Percentiles rank a stretch among this genome's conserved stretches.
Evolutionary conservation across 805 yeast species (phyloP).

Genomic region (Metschnikowia baotianmanensis): DNA sequence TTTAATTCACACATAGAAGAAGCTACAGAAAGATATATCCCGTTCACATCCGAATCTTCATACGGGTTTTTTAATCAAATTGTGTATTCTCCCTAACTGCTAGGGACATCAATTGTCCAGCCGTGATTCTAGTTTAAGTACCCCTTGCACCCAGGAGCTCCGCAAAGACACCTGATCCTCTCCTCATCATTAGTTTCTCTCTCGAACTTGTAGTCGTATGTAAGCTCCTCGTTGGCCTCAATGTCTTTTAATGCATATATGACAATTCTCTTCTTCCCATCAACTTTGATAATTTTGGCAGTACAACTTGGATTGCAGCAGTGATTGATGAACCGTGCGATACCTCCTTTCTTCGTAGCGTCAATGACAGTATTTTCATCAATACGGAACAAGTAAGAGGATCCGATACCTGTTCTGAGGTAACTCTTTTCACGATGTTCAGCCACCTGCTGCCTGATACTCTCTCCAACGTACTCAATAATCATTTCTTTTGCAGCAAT

Average conservation of each 20-base stretch:
- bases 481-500: constrained; percentile 97
- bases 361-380: constrained; percentile 95
- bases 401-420: constrained; percentile 88
- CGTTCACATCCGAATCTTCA: no score
- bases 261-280: constrained; percentile 89
- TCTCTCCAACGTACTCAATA: constrained; percentile 95
- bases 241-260: constrained; percentile 90
- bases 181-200: constrained; percentile 86
- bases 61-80: no score
- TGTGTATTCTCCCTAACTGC: background rate
- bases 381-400: constrained; percentile 86
- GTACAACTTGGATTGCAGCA: constrained; percentile 98
- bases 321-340: constrained; percentile 94
- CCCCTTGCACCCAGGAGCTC: constrained; percentile 93
- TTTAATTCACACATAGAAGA: no score
- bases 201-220: constrained; percentile 95
- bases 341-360: constrained; percentile 96
- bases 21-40: no score
- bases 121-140: constrained; percentile 56
- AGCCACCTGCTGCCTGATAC: constrained; percentile 89
- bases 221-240: constrained; percentile 84
- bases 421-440: constrained; percentile 88
- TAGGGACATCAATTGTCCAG: background rate
- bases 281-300: constrained; percentile 93
- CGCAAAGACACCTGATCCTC: constrained; percentile 89